Conservation (phyloP, 768 basidiomycete genomes). For the Boletus vinaceobasis region DNA sequence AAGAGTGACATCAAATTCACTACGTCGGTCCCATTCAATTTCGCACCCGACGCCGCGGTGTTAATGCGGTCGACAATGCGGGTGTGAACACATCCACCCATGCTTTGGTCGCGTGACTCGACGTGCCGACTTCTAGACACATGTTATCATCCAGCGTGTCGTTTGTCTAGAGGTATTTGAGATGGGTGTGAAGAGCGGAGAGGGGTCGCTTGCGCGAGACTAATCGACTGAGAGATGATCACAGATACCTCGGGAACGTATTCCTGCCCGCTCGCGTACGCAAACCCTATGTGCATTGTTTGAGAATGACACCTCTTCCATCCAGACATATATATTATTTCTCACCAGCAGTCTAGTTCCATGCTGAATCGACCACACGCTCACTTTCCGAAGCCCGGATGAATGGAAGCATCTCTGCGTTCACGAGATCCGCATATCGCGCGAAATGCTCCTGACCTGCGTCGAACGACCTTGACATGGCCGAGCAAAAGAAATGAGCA, state of each 20-base stretch:
- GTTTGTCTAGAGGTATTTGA: conserved; percentile 39
- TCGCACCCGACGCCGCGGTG: conserved; percentile 55
- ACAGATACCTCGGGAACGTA: conserved; percentile 51
- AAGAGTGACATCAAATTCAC: neutral
- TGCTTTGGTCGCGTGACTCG: conserved; percentile 37
- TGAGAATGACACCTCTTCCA: neutral
- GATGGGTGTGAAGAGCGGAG: neutral
- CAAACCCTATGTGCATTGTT: conserved; percentile 34
- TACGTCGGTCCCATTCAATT: conserved; percentile 49
- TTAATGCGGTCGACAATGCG: conserved; percentile 58
- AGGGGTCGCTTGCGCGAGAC: conserved; percentile 9
- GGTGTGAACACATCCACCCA: conserved; percentile 57
- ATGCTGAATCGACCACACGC: conserved; percentile 62
- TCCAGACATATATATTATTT: neutral
- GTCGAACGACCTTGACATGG: conserved; percentile 39
- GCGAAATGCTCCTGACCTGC: conserved; percentile 47
- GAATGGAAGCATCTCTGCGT: conserved; percentile 44
- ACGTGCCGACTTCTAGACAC: conserved; percentile 53
- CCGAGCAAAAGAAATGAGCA: neutral
- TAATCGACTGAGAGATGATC: conserved; percentile 52
- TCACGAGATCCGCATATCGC: conserved; percentile 51
- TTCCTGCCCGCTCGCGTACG: conserved; percentile 42
- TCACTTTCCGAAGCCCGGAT: conserved; percentile 43
- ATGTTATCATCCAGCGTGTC: conserved; percentile 62
- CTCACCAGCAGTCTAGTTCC: conserved; percentile 63